Evolutionary conservation across 2,329 filamentous ascomycete species (phyloP), one percentile per base, ranked within the genome.

Genomic region (Hypomyces rosellus): DNA sequence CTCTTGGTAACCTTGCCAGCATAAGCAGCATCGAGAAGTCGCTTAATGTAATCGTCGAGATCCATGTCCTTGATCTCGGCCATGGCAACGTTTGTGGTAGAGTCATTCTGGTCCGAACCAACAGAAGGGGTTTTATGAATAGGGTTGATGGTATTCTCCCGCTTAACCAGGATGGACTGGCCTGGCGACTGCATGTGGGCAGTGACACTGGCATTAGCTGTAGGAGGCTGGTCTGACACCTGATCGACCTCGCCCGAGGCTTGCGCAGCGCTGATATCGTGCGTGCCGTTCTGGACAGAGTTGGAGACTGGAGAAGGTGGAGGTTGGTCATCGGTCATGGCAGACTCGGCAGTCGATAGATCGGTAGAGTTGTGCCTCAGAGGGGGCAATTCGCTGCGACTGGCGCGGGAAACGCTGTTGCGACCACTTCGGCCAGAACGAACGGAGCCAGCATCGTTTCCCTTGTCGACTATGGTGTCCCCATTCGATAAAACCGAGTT

Each of bases 1-100:
- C 90, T 89, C 76, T 99, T 99, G 55, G 93, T 97, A 60, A 96
- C 89, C 70, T 99, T 99, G 57, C 90, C 90, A 41, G 90, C 88
- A 65, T 99, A 99, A 12, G 88, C 93, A 9, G 93, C 92, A 68
- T 99, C 93, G 48, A 99, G 75, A 40, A 99, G 80, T 40, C 93
- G 84, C 62, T 91, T 90, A 65, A 99, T 99, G 77, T 95, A 96
- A 65, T 99, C 93, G 64, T 99, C 93, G 30, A 99, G 76, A 65
- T 99, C 93, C 59, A 93, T 88, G 34, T 91, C 83, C 68, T 96
- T 96, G 63, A 97, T 81, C 18, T 95, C 89, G 49, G 87, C 84
- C 78, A 97, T 95, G 55, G 88, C 87, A 69, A 96, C 87, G 49
- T 72, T 74, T 7, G 71, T 65, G 49, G 67, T 67, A 3, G 71